Base-by-base conservation (phyloP, 306 rosid genomes). In the Lupinus albus region DNA sequence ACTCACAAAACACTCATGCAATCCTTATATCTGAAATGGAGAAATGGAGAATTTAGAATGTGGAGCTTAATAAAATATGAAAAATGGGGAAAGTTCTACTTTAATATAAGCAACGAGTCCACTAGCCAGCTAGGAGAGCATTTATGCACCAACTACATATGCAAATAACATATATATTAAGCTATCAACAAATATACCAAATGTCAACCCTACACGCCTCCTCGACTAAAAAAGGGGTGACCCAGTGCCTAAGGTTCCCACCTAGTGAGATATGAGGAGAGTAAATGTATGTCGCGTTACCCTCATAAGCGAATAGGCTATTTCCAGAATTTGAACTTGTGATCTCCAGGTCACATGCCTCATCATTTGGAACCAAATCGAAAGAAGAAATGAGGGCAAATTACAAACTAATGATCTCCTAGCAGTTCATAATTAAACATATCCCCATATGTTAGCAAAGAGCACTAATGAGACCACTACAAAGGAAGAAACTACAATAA, bases 371-470 rank as follows among this genome's bases (percentile, higher is more conserved):
- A n/a, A n/a, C n/a, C n/a, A n/a, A n/a, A n/a, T n/a, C n/a, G n/a
- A n/a, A n/a, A n/a, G n/a, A n/a, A n/a, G n/a, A n/a, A n/a, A n/a
- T n/a, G n/a, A n/a, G n/a, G 74, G 64, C 73, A 67, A 68, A 20
- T 33, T 61, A 70, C 75, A 46, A 32, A 72, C n/a, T 39, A 56
- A 73, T 18, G 35, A 77, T 61, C 71, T 69, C 75, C 73, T 64
- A 73, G 67, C 47, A 76, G 52, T 41, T 82, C 78, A 86, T 55
- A 76, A 61, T 72, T 77, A 62, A 83, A 78, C 36, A 68, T 63
- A 74, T 81, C 82, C 86, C 87, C 85, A 78, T 25, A 74, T 32
- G 91, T 83, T 78, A 60, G 80, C 80, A 53, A 80, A 78, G 69
- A 78, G 30, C 70, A 70, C 66, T 71, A 82, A 67, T 72, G 71